Evolutionary conservation across 179 eudicot species (phyloP).

Genomic region (Spinacia oleracea): DNA sequence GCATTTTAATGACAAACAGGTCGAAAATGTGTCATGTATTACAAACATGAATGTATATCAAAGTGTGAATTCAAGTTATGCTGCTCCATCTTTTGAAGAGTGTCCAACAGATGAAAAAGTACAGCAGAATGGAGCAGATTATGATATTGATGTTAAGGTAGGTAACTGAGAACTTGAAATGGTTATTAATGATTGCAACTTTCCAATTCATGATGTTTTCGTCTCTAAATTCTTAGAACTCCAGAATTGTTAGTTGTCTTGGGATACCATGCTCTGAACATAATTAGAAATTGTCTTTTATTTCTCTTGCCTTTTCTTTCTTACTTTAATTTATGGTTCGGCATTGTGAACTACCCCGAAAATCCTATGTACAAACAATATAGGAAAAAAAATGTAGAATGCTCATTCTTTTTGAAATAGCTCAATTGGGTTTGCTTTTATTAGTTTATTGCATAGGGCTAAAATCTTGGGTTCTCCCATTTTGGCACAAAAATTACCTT

Average conservation of each 20-base stretch:
- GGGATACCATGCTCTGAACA: not conserved
- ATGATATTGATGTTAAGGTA: conserved; percentile 36
- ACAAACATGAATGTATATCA: conserved; percentile 29
- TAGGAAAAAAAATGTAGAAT: not conserved
- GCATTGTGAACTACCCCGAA: not conserved
- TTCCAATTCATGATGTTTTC: conserved; percentile 1
- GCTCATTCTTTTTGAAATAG: not conserved
- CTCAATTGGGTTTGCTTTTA: not conserved
- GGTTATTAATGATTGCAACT: not conserved
- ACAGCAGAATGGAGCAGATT: conserved; percentile 23
- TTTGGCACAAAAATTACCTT: too few species aligned
- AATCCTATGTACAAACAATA: not conserved
- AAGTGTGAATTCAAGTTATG: conserved; percentile 29
- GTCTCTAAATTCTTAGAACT: not conserved
- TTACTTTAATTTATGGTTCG: not conserved
- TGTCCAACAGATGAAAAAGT: conserved; percentile 24
- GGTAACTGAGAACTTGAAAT: not conserved
- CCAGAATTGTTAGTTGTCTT: not conserved
- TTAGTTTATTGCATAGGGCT: not conserved
- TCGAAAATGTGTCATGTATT: conserved; percentile 55
- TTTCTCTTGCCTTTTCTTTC: not conserved
- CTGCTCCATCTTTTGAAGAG: conserved; percentile 29
- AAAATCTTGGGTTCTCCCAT: not conserved
- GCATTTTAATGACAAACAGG: conserved; percentile 42
- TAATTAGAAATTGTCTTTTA: not conserved